phyloP scores from a whole-genome alignment of 345 rosid species.

The Eutrema heterophyllum region DNA sequence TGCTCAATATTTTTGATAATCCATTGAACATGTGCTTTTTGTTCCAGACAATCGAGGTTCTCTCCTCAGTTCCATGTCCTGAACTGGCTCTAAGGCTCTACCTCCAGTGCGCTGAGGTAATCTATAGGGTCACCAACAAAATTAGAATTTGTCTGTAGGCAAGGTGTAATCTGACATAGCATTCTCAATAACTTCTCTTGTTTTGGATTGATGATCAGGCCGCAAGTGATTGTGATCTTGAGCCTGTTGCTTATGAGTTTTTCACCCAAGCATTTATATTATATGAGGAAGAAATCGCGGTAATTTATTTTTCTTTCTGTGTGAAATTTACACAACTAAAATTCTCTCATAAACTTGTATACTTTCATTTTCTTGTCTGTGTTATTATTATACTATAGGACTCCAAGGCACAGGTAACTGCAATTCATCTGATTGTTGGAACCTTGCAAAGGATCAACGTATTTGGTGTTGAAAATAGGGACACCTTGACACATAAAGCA shows the following conservation, averaged over 20 bases:
- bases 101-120: constrained; percentile 92
- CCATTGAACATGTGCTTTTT: constrained; percentile 4
- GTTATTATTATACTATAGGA: constrained; percentile 40
- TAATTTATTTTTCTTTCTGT: constrained; percentile 24
- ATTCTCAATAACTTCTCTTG: background rate
- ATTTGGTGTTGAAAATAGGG: constrained; percentile 83
- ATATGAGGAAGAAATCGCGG: constrained; percentile 90
- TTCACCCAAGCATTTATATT: constrained; percentile 76
- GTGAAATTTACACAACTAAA: background rate
- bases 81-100: constrained; percentile 78
- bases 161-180: background rate
- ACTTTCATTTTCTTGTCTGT: background rate
- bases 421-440: constrained; percentile 79
- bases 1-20: background rate
- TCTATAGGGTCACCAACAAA: background rate
- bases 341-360: background rate
- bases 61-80: constrained; percentile 65
- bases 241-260: constrained; percentile 82
- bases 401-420: constrained; percentile 83
- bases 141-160: background rate
- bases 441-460: constrained; percentile 84
- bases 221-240: constrained; percentile 72
- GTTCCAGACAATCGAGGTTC: constrained; percentile 63
- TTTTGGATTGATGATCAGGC: constrained; percentile 49
- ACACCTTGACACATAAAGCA: constrained; percentile 89